A percentile compares a stretch with the other conserved stretches of the same genome.
Evolutionary conservation across 768 basidiomycete species (phyloP).

Genomic region (Macrolepiota dolichaula): DNA sequence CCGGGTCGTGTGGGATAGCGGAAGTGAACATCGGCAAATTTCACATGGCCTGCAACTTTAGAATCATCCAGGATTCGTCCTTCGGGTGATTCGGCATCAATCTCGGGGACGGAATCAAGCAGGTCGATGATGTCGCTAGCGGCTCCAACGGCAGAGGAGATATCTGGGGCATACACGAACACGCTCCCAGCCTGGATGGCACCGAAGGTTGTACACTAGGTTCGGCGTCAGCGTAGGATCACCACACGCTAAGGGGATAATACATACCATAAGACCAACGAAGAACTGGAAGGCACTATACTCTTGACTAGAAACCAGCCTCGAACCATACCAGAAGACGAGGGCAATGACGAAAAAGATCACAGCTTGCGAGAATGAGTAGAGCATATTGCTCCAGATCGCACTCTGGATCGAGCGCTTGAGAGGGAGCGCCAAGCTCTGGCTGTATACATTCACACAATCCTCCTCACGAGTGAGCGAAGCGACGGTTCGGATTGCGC

Average conservation of each 20-base stretch:
- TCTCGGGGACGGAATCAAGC: constrained; percentile 70
- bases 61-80: constrained; percentile 50
- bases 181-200: constrained; percentile 87
- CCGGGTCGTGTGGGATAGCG: constrained; percentile 86
- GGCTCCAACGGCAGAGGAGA: constrained; percentile 79
- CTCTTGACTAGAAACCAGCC: constrained; percentile 53
- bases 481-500: constrained; percentile 88
- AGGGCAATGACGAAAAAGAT: constrained; percentile 82
- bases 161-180: constrained; percentile 84
- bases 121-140: constrained; percentile 73
- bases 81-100: constrained; percentile 72
- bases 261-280: constrained; percentile 72
- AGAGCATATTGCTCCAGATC: constrained; percentile 63
- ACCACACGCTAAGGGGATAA: not conserved
- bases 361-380: constrained; percentile 70
- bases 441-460: constrained; percentile 60
- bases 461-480: constrained; percentile 84
- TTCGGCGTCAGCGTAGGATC: not conserved
- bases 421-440: constrained; percentile 71
- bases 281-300: constrained; percentile 69
- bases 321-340: constrained; percentile 75
- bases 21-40: constrained; percentile 81
- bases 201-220: constrained; percentile 63
- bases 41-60: constrained; percentile 57
- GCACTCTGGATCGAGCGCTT: constrained; percentile 60